Conservation (phyloP, 108 stramenopile genomes). For the Fragilaria radians region DNA sequence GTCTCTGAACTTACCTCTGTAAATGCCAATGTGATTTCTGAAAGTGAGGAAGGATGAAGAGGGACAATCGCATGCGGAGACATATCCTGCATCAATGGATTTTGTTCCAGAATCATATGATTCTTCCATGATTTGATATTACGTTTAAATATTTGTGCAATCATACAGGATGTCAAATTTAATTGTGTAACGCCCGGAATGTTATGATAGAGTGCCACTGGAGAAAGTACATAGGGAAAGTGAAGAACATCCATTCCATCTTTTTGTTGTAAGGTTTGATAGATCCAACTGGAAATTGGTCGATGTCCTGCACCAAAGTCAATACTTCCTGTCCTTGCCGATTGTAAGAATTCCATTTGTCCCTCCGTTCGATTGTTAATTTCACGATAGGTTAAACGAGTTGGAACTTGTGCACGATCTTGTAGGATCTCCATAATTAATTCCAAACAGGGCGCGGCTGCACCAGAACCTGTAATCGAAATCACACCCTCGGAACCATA, state of each 20-base stretch:
- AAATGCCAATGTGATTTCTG: neutral
- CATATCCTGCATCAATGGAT: neutral
- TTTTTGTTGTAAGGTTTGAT: constrained; percentile 17
- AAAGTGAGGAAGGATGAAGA: neutral
- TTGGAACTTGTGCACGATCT: neutral
- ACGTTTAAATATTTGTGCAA: constrained; percentile 68
- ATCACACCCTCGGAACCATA: too few species aligned
- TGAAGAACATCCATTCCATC: constrained; percentile 46
- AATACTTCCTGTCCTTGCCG: neutral
- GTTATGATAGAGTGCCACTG: constrained; percentile 72
- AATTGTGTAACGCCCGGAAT: constrained; percentile 45
- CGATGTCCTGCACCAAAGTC: constrained; percentile 83
- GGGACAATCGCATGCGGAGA: neutral
- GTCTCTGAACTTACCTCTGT: neutral
- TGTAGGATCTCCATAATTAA: neutral
- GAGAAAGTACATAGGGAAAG: constrained; percentile 66
- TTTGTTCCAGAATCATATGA: neutral
- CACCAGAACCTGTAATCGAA: neutral
- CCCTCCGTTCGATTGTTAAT: neutral
- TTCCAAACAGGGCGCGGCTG: neutral
- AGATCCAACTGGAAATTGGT: constrained; percentile 42
- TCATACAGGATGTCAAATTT: constrained; percentile 59
- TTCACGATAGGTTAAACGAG: neutral
- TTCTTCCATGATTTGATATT: constrained; percentile 56
- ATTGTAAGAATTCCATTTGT: neutral